Base-by-base conservation (phyloP, 257 asterid species). In the Forsythia suspensa region DNA sequence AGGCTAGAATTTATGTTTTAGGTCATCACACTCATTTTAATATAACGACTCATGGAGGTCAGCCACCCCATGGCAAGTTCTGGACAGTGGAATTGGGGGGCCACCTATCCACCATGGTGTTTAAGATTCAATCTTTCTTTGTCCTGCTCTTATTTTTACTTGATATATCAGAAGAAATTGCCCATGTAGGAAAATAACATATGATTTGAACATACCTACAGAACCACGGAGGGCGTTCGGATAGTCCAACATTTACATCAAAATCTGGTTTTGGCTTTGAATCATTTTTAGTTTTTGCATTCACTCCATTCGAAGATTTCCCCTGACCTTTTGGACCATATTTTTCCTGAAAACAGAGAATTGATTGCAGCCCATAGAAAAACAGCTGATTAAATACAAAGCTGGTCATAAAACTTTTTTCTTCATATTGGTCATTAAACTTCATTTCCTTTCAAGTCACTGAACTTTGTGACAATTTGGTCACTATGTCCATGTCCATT, bases 261-360 rank as follows among this genome's bases (percentile, higher is more conserved):
- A 92, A 89, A 75, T 96, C 97, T 39, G 97, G 96, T 84, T 80
- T 93, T 73, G 77, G 96, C 87, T 88, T 93, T 34, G 90, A 61
- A 10, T 85, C 91, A 71, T 42, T 84, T 75, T 82, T 89, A 66
- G 92, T 75, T 81, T 89, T 96, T 9, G 85, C 77, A 78, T 88
- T 87, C 41, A 75, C 41, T 75, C 91, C 97, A 81, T 81, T 89
- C 13, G 80, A 48, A 61, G 90, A 83, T 41, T 94, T 92, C 37
- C 74, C 94, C 79, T 84, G 95, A 72, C 97, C 99, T 86, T 94
- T 92, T 24, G 99, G 98, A 42, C 98, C 98, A 88, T 96, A 94
- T 79, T 96, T 96, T 80, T 94, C 98, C 99, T 96, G 90, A 80
- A 84, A 77, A 29, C 72, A 76, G 16, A 41, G 48, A 76, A 15